phyloP scores from a whole-genome alignment of 352 stramenopile genomes.

The Phytophthora agathidicida region DNA sequence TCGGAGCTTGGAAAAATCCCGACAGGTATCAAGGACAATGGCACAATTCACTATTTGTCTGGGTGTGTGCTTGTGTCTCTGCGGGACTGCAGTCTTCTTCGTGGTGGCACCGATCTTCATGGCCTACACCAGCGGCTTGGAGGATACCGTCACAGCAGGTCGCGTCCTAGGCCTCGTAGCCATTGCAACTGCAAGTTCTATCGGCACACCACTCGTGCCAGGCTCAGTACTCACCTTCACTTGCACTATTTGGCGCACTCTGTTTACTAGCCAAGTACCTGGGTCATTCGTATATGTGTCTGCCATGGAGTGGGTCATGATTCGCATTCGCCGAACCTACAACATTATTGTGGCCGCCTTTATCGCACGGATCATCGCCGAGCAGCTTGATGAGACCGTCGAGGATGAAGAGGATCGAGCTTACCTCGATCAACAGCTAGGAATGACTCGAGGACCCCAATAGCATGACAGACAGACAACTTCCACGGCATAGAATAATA shows the following conservation, averaged over 20 bases:
- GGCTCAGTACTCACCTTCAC: constrained; percentile 51
- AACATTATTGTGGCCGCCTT: constrained; percentile 74
- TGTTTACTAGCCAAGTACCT: constrained; percentile 49
- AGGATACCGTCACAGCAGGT: constrained; percentile 44
- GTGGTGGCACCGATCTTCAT: constrained; percentile 61
- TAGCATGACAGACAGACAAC: too few species aligned
- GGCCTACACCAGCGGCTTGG: constrained; percentile 58
- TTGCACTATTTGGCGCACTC: constrained; percentile 58
- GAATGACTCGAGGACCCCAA: constrained; percentile 27
- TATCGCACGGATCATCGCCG: constrained; percentile 68
- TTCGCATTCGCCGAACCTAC: constrained; percentile 59
- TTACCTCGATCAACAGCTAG: constrained; percentile 46
- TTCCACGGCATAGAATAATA: too few species aligned
- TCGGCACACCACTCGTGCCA: constrained; percentile 46
- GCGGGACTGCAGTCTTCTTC: constrained; percentile 60
- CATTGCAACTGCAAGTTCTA: constrained; percentile 56
- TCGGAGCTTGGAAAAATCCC: constrained; percentile 64
- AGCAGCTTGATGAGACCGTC: constrained; percentile 73
- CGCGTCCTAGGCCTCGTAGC: constrained; percentile 49
- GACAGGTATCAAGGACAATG: constrained; percentile 66
- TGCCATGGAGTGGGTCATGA: constrained; percentile 57
- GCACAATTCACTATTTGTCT: constrained; percentile 66
- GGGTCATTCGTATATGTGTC: constrained; percentile 49
- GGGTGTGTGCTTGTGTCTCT: constrained; percentile 55
- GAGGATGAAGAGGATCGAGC: constrained; percentile 72